Conservation (phyloP, 148 eudicot species). For the Rhododendron williamsianum region DNA sequence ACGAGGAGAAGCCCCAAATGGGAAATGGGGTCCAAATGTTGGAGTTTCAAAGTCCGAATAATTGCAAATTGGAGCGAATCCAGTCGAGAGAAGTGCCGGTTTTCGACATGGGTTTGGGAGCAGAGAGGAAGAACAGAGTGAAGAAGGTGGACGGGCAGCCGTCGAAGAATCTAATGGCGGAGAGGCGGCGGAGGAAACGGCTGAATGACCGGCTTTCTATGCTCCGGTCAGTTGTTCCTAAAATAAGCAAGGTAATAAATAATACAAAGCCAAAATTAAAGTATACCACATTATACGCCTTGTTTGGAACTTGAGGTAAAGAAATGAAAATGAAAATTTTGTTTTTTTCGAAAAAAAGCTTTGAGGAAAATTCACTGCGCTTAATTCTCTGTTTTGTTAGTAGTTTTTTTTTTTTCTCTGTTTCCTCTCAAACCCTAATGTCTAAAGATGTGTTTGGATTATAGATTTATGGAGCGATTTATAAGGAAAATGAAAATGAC, state of each 20-base stretch:
- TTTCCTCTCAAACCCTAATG: no score
- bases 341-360: no score
- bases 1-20: constrained; percentile 11
- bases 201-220: constrained; percentile 47
- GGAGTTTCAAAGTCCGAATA: not conserved
- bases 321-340: no score
- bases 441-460: not conserved
- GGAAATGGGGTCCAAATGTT: constrained; percentile 10
- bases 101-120: constrained; percentile 2
- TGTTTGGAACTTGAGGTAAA: not conserved
- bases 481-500: not conserved
- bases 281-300: no score
- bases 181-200: constrained; percentile 44
- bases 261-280: no score
- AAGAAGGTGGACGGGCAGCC: constrained; percentile 35
- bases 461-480: not conserved
- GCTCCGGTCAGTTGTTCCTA: constrained; percentile 54
- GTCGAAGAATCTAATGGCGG: constrained; percentile 55
- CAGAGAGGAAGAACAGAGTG: constrained; percentile 16
- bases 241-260: constrained; percentile 42
- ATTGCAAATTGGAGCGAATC: not conserved
- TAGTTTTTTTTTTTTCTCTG: no score
- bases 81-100: not conserved
- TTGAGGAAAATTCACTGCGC: no score
- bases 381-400: no score